Percentiles rank a stretch among this genome's conserved stretches.
Evolutionary conservation across 139 green algal genomes (phyloP).

Genomic region (Coelastrella sp.): DNA sequence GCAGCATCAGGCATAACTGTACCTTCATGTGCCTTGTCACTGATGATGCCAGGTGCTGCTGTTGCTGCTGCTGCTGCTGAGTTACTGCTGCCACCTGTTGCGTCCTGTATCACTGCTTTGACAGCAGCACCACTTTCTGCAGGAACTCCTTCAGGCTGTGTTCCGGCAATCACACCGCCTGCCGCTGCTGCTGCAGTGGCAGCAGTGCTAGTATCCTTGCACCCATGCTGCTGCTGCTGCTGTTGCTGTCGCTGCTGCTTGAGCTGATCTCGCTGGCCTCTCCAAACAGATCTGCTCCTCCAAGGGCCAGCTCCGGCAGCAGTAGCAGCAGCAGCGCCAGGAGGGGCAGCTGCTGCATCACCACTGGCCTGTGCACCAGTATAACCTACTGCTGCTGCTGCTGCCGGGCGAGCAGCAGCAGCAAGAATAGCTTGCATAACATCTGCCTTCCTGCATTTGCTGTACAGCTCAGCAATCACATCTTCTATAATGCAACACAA

Average conservation of each 20-base stretch:
- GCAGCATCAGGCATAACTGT: no score
- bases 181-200: background rate
- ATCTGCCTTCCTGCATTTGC: background rate
- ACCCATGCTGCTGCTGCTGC: background rate
- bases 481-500: background rate
- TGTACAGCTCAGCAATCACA: background rate
- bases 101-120: background rate
- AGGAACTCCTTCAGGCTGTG: background rate
- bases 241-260: constrained; percentile 1
- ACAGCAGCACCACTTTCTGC: no score
- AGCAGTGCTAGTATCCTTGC: background rate
- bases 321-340: background rate
- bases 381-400: background rate
- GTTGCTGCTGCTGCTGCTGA: constrained; percentile 3
- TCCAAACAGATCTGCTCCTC: background rate
- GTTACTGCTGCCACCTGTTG: background rate
- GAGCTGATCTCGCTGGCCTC: background rate
- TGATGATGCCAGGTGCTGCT: background rate
- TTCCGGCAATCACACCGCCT: background rate
- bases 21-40: no score
- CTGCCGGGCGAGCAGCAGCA: background rate
- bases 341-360: background rate
- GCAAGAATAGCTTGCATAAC: background rate
- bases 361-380: background rate
- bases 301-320: background rate